Evolutionary conservation across 2,329 filamentous ascomycete genomes (phyloP).

Genomic region (Stromatinia cepivora): DNA sequence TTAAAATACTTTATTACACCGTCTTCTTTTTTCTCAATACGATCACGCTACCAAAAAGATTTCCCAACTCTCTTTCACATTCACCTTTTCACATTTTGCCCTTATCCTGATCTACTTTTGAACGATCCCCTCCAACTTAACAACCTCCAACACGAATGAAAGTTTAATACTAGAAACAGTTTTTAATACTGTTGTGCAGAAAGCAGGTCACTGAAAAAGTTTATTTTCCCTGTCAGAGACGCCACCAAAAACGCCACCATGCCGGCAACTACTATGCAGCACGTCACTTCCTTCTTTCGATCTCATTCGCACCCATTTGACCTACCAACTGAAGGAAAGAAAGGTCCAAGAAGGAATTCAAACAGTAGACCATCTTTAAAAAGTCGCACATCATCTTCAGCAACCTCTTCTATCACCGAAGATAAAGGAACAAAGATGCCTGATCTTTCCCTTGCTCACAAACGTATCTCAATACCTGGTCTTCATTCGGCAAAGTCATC

Average conservation of each 20-base stretch:
- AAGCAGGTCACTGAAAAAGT: neutral
- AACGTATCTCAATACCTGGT: conserved; percentile 35
- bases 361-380: neutral
- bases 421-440: conserved; percentile 31
- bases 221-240: conserved; percentile 1
- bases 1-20: neutral
- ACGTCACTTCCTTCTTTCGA: conserved; percentile 23
- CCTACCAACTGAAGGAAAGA: conserved; percentile 16
- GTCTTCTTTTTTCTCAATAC: neutral
- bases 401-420: conserved; percentile 21
- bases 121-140: neutral
- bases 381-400: conserved; percentile 26
- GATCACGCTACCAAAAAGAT: neutral
- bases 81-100: neutral
- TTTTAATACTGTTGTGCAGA: neutral
- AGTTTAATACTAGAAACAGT: neutral
- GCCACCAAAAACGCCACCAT: conserved; percentile 13
- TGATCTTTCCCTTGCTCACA: conserved; percentile 29
- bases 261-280: conserved; percentile 22
- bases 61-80: neutral
- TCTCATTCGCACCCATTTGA: conserved; percentile 17
- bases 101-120: neutral
- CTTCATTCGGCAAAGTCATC: conserved; percentile 35
- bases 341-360: conserved; percentile 13
- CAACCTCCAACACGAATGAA: neutral